Conservation (phyloP, 352 stramenopile species). For the Globisporangium canariense region DNA sequence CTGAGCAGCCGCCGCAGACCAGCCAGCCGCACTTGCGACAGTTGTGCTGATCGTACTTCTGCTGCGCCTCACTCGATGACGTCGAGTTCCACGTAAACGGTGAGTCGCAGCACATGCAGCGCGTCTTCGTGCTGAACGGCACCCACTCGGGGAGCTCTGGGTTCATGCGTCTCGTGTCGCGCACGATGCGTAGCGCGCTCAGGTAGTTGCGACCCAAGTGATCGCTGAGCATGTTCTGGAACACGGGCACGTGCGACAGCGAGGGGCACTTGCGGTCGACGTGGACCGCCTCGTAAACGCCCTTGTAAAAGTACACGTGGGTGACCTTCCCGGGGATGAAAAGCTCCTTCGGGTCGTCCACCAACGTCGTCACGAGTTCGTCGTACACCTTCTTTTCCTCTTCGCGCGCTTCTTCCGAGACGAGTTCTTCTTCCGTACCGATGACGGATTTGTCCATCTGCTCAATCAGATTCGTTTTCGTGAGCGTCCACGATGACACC, state of each 20-base stretch:
- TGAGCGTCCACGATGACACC: constrained; percentile 67
- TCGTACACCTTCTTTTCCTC: constrained; percentile 58
- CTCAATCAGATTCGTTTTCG: constrained; percentile 72
- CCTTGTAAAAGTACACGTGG: constrained; percentile 78
- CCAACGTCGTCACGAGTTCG: constrained; percentile 45
- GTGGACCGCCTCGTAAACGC: constrained; percentile 78
- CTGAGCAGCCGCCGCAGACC: constrained; percentile 82
- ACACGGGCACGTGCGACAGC: constrained; percentile 73
- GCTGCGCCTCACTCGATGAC: constrained; percentile 85
- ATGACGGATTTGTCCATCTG: constrained; percentile 56
- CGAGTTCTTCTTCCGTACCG: constrained; percentile 24
- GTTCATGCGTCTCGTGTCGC: constrained; percentile 58
- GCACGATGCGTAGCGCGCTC: constrained; percentile 72
- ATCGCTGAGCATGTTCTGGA: constrained; percentile 86
- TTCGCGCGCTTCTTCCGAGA: constrained; percentile 26
- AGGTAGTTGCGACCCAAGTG: constrained; percentile 82
- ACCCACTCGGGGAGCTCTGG: constrained; percentile 64
- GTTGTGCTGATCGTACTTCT: constrained; percentile 89
- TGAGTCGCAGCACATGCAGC: constrained; percentile 86
- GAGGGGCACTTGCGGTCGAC: constrained; percentile 73
- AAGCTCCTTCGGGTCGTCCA: constrained; percentile 72
- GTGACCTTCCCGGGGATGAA: constrained; percentile 75
- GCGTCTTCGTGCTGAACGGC: constrained; percentile 77
- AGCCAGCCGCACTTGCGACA: constrained; percentile 79
- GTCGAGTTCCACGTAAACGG: constrained; percentile 90